A percentile compares a stretch with the other conserved stretches of the same genome.
Conservation (phyloP, 78 protist species). For the Anaeramoeba flamelloides region DNA sequence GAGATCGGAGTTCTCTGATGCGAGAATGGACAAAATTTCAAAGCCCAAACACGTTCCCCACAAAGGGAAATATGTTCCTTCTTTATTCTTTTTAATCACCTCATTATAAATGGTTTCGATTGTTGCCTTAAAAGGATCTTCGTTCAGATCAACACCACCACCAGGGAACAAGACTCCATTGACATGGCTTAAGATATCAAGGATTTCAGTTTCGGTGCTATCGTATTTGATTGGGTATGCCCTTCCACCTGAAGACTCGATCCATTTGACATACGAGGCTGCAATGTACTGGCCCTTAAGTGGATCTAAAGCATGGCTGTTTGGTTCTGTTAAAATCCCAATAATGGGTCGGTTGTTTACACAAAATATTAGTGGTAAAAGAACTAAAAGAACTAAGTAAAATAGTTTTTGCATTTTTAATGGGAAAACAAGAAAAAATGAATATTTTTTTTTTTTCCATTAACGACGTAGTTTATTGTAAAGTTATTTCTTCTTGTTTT, state of each 20-base stretch:
- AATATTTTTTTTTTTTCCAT: no score
- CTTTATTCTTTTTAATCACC: background rate
- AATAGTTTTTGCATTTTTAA: no score
- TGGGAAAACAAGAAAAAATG: no score
- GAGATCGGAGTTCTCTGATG: background rate
- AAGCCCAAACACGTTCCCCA: background rate
- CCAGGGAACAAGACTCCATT: background rate
- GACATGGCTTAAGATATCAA: background rate
- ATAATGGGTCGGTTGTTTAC: background rate
- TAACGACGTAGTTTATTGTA: no score
- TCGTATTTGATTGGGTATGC: background rate
- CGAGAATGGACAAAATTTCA: background rate
- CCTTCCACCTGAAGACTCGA: background rate
- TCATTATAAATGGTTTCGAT: background rate
- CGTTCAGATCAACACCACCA: background rate
- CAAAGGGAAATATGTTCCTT: background rate
- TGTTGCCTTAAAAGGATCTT: no score
- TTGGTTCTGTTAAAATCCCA: background rate
- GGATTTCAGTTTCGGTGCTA: background rate
- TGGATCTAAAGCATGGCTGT: background rate
- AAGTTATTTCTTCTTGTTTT: no score
- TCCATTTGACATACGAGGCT: background rate
- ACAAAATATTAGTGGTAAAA: no score
- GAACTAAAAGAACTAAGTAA: no score
- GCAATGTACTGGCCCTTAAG: background rate